phyloP scores from a whole-genome alignment of 768 basidiomycete species.

The Tylopilus rubrobrunneus region DNA sequence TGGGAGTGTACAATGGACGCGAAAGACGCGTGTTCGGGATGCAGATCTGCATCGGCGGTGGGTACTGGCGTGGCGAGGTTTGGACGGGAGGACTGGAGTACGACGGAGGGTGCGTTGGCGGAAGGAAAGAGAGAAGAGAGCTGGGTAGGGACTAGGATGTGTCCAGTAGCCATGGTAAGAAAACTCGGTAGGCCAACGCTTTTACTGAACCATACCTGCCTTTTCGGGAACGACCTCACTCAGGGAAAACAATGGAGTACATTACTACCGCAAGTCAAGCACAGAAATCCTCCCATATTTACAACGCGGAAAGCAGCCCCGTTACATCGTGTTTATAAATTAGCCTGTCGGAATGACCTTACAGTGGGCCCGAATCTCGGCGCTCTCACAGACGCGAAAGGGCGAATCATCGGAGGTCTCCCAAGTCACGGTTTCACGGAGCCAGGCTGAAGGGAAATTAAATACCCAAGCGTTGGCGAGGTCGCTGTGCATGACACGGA shows the following conservation, averaged over 20 bases:
- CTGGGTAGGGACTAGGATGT: slow-evolving; percentile 52
- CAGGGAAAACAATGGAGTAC: neutral
- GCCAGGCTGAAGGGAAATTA: neutral
- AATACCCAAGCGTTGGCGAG: slow-evolving; percentile 3
- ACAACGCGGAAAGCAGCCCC: neutral
- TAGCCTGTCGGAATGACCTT: neutral
- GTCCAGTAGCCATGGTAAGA: slow-evolving; percentile 22
- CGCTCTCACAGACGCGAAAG: neutral
- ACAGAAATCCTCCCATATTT: neutral
- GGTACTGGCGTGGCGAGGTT: slow-evolving; percentile 46
- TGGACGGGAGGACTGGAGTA: slow-evolving; percentile 57
- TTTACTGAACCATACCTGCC: slow-evolving; percentile 16
- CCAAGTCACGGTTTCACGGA: slow-evolving; percentile 1
- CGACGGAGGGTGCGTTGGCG: slow-evolving; percentile 45
- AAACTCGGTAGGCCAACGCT: neutral
- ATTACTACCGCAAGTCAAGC: neutral
- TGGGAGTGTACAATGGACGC: slow-evolving; percentile 55
- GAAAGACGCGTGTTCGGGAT: slow-evolving; percentile 70
- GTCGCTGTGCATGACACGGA: slow-evolving; percentile 18
- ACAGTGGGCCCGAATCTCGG: slow-evolving; percentile 3
- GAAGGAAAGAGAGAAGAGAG: slow-evolving; percentile 61
- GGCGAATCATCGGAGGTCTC: slow-evolving; percentile 12
- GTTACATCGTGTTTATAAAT: neutral
- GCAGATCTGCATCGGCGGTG: slow-evolving; percentile 39
- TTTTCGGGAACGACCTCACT: slow-evolving; percentile 16